phyloP scores from a whole-genome alignment of 2,329 filamentous ascomycete genomes.

The Cadophora sp. region DNA sequence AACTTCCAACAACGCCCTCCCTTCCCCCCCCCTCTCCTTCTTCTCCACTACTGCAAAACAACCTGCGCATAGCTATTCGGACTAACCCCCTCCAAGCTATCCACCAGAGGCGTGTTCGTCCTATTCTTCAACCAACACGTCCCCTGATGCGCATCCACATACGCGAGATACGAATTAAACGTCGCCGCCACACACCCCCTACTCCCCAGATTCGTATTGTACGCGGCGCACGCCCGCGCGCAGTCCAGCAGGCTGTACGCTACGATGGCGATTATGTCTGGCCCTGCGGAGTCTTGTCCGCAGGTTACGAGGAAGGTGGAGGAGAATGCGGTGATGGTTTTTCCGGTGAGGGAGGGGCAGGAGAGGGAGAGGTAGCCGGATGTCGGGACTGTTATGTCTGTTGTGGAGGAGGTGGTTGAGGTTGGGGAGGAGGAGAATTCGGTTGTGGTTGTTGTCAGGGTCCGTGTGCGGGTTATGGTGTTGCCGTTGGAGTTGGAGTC shows the following conservation, averaged over 20 bases:
- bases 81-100: slow-evolving; percentile 6
- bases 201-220: background rate
- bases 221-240: slow-evolving; percentile 12
- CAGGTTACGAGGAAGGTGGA: slow-evolving; percentile 10
- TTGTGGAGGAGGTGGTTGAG: background rate
- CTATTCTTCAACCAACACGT: slow-evolving; percentile 19
- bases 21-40: background rate
- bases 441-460: background rate
- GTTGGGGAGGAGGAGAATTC: background rate
- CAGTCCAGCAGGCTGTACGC: slow-evolving; percentile 17
- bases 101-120: background rate
- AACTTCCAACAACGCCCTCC: background rate
- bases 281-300: slow-evolving; percentile 15
- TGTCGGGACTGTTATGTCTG: slow-evolving; percentile 10
- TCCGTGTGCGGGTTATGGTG: slow-evolving; percentile 6
- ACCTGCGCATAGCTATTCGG: slow-evolving; percentile 16
- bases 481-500: slow-evolving; percentile 4
- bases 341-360: slow-evolving; percentile 10
- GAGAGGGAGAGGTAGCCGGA: slow-evolving; percentile 10
- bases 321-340: slow-evolving; percentile 2
- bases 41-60: slow-evolving; percentile 1
- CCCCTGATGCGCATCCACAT: slow-evolving; percentile 17
- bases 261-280: slow-evolving; percentile 16
- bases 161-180: slow-evolving; percentile 17
- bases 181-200: slow-evolving; percentile 17